Evolutionary conservation across 169 alveolate species (phyloP).

Genomic region (Besnoitia besnoiti): DNA sequence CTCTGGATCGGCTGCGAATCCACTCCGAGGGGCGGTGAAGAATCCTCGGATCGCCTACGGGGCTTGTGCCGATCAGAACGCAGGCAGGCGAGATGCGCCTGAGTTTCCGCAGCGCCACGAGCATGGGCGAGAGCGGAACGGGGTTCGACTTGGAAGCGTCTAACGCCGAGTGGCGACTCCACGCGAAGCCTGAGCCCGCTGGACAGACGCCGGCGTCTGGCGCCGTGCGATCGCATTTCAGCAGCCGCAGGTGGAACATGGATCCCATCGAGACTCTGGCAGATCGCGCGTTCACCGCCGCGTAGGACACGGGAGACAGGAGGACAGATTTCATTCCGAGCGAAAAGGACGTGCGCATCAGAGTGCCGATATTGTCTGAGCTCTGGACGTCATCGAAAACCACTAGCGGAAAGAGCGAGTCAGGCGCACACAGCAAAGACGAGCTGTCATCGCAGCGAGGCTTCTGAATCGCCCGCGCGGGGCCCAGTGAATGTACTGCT

Average conservation of each 20-base stretch:
- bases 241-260: conserved; percentile 25
- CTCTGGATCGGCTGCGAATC: background rate
- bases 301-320: conserved; percentile 12
- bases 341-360: conserved; percentile 28
- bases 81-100: background rate
- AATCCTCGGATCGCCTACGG: background rate
- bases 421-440: background rate
- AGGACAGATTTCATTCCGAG: background rate
- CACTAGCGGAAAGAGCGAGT: background rate
- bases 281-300: conserved; percentile 17
- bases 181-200: background rate
- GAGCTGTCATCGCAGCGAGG: too few species aligned
- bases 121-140: conserved; percentile 3
- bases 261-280: conserved; percentile 37
- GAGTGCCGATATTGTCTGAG: conserved; percentile 35
- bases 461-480: too few species aligned
- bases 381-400: background rate
- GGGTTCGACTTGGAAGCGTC: background rate
- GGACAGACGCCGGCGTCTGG: background rate
- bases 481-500: too few species aligned
- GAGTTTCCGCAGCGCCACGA: background rate
- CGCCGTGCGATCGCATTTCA: background rate
- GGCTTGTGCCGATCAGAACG: background rate
- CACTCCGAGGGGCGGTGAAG: background rate
- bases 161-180: background rate